Percentiles rank a stretch among this genome's conserved stretches.
Evolutionary conservation across 768 basidiomycete genomes (phyloP).

Genomic region (Termitomyces sp.): DNA sequence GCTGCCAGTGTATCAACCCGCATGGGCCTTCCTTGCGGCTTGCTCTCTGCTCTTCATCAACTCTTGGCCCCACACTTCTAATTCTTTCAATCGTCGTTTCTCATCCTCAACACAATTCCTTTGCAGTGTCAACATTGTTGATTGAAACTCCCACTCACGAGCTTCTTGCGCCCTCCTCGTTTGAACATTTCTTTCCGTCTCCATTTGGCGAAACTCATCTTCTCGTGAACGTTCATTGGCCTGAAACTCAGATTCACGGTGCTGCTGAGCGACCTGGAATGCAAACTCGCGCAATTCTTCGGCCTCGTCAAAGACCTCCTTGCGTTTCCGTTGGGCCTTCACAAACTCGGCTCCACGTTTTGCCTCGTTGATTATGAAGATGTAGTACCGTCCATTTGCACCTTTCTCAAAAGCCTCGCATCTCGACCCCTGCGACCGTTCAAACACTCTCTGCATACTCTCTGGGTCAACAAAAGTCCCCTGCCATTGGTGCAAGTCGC

Average conservation of each 20-base stretch:
- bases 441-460: not conserved
- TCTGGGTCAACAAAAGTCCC: not conserved
- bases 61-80: not conserved
- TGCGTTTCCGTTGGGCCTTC: conserved; percentile 2
- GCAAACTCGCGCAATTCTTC: not conserved
- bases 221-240: not conserved
- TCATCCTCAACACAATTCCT: not conserved
- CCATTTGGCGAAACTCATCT: not conserved
- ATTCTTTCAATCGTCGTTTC: not conserved
- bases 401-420: conserved; percentile 3
- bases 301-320: not conserved
- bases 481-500: too few species aligned
- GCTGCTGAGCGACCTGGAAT: conserved; percentile 2
- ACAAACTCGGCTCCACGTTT: not conserved
- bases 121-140: not conserved
- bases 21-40: too few species aligned
- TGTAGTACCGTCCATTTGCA: not conserved
- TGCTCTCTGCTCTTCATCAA: not conserved
- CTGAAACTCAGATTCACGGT: not conserved
- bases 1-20: too few species aligned
- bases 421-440: not conserved
- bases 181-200: not conserved
- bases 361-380: conserved; percentile 7
- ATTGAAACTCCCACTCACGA: not conserved
- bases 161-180: not conserved